Evolutionary conservation across 805 yeast genomes (phyloP).

Genomic region (Vanderwaltozyma tropicalis): DNA sequence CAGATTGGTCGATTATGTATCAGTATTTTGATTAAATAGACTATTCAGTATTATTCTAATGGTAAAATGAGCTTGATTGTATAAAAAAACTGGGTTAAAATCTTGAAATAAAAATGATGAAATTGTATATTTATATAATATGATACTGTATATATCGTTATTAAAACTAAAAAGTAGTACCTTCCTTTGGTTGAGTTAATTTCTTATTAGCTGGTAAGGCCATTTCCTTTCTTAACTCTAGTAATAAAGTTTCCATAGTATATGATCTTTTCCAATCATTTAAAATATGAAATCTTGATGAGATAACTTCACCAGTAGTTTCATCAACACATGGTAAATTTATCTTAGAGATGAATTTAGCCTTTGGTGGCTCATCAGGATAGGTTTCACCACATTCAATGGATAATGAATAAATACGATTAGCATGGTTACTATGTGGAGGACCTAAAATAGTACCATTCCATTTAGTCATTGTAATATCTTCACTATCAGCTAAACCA

Average conservation of each 20-base stretch:
- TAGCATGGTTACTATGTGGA: conserved; percentile 83
- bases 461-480: conserved; percentile 90
- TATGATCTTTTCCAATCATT: conserved; percentile 81
- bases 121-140: not conserved
- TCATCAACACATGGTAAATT: conserved; percentile 86
- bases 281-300: conserved; percentile 52
- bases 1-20: too few species aligned
- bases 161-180: conserved; percentile 42
- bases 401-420: conserved; percentile 77
- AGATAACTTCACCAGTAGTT: conserved; percentile 44
- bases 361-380: conserved; percentile 83
- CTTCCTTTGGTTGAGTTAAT: conserved; percentile 86
- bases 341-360: conserved; percentile 70
- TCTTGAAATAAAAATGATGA: not conserved
- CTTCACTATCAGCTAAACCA: conserved; percentile 84
- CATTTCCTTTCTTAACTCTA: conserved; percentile 87
- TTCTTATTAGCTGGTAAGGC: conserved; percentile 73
- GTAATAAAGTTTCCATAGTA: conserved; percentile 84
- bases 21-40: too few species aligned
- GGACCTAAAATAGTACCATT: conserved; percentile 97
- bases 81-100: too few species aligned
- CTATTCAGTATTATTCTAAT: too few species aligned
- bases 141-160: not conserved
- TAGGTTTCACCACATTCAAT: conserved; percentile 75
- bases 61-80: too few species aligned